Base-by-base conservation (phyloP, 257 asterid species). In the Pogostemon cablin region DNA sequence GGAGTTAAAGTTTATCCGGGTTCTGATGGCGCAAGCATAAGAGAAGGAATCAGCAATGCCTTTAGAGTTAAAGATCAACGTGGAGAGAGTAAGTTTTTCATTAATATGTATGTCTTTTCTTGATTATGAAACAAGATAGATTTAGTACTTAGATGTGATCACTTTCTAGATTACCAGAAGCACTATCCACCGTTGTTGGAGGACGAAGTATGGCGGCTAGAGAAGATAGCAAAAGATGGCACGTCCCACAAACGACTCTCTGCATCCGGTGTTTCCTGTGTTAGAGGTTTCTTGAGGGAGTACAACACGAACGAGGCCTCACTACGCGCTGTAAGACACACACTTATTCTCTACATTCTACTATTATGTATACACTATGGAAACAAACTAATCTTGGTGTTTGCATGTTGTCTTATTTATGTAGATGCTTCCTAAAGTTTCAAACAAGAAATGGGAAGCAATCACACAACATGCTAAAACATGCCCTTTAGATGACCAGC, bases 11-110 rank as follows among this genome's bases (percentile, higher is more conserved):
- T 50, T 68, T 66, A 61, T 43, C 47, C 61, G 3, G 20, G 8
- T 53, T 69, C 78, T 17, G 62, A 73, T 49, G 85, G 74, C 9
- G 54, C 37, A 10, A 68, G 75, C 34, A 62, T 91, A 1, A 79
- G 93, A 68, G 95, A 91, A 79, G 98, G 86, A 25, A 57, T 83
- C 12, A 89, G 89, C 82, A 84, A 79, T 53, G 74, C 90, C 7
- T 87, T 91, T 73, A 84, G 69, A 67, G 97, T 90, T 47, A 85
- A 84, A 77, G 97, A 90, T 78, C 96, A 90, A 0, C 87, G 97
- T 0, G 97, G 97, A 66, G 92, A 86, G 78, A 65, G 97, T 90
- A 82, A 75, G 93, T 79, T 57, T 66, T 10, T 73, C 57, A 61
- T 25, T 25, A 25, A 25, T 25, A 25, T 1, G 32, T 25, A 25